Evolutionary conservation across 1,139 yeast species (phyloP).

Genomic region (Petasospora fabianii): DNA sequence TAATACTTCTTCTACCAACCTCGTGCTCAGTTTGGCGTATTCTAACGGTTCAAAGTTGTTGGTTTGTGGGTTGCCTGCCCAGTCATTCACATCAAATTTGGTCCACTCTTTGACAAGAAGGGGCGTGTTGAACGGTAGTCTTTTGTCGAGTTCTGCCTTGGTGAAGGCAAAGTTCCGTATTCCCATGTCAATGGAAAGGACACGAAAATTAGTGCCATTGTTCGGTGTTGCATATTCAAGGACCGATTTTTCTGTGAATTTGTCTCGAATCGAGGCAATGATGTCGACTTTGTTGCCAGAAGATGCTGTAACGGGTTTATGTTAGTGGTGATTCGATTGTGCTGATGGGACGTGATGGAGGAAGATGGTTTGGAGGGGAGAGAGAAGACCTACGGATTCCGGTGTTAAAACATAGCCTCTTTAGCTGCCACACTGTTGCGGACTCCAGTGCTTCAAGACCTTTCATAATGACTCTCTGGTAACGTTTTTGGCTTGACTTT

Average conservation of each 20-base stretch:
- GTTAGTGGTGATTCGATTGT: no score
- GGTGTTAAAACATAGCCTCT: slow-evolving; percentile 18
- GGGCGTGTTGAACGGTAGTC: slow-evolving; percentile 21
- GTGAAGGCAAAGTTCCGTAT: slow-evolving; percentile 39
- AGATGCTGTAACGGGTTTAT: no score
- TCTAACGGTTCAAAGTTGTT: slow-evolving; percentile 22
- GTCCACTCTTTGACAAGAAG: slow-evolving; percentile 41
- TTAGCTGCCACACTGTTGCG: slow-evolving; percentile 17
- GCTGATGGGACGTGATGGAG: neutral
- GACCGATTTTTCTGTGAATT: slow-evolving; percentile 5
- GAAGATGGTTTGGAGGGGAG: no score
- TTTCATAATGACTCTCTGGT: slow-evolving; percentile 9
- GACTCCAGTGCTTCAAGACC: slow-evolving; percentile 12
- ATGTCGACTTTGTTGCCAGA: slow-evolving; percentile 16
- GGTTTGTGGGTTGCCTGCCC: slow-evolving; percentile 25
- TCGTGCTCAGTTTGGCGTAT: slow-evolving; percentile 24
- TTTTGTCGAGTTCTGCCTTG: slow-evolving; percentile 24
- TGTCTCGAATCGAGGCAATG: slow-evolving; percentile 2
- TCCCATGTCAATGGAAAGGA: slow-evolving; percentile 43
- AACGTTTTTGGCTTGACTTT: neutral
- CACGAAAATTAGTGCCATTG: slow-evolving; percentile 18
- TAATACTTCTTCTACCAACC: slow-evolving; percentile 23
- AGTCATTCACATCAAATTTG: slow-evolving; percentile 37
- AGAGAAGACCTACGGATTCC: slow-evolving; percentile 16
- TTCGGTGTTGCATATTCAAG: slow-evolving; percentile 16